phyloP scores from a whole-genome alignment of 2,329 filamentous ascomycete genomes.

The Trichoderma citrinoviride region DNA sequence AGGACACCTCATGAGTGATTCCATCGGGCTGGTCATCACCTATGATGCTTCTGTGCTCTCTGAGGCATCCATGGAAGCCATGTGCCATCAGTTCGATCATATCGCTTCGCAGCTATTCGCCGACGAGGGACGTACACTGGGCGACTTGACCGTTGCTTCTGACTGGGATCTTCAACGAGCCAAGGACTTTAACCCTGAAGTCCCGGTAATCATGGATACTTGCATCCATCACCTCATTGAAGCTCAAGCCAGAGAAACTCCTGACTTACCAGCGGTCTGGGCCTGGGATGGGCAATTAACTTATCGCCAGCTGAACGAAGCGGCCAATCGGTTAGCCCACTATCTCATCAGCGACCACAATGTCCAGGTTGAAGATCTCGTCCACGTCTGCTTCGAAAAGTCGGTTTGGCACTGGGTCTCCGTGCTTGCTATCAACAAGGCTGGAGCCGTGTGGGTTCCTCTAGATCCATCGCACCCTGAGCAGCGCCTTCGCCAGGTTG shows the following conservation, averaged over 20 bases:
- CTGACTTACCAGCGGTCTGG: slow-evolving; percentile 13
- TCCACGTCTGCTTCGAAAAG: slow-evolving; percentile 26
- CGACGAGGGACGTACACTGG: background rate
- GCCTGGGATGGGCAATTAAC: slow-evolving; percentile 28
- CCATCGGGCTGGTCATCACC: background rate
- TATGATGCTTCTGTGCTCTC: slow-evolving; percentile 3
- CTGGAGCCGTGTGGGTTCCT: slow-evolving; percentile 25
- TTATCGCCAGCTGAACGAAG: slow-evolving; percentile 23
- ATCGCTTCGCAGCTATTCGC: slow-evolving; percentile 6
- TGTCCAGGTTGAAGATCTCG: slow-evolving; percentile 29
- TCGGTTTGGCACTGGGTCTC: slow-evolving; percentile 26
- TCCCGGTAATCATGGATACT: background rate
- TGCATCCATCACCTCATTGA: slow-evolving; percentile 14
- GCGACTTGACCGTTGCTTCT: background rate
- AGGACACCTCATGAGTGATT: background rate
- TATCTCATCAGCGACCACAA: background rate
- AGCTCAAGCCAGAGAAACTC: background rate
- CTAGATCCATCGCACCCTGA: slow-evolving; percentile 12
- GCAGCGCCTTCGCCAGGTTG: slow-evolving; percentile 1
- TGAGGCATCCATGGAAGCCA: background rate
- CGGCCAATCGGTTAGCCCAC: background rate
- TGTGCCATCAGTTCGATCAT: slow-evolving; percentile 14
- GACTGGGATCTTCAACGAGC: slow-evolving; percentile 12
- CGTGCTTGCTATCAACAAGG: slow-evolving; percentile 30
- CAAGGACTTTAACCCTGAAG: background rate